Evolutionary conservation across 1,284 basidiomycete species (phyloP), one percentile per base, ranked within the genome.

Genomic region (Ceratobasidium papillatum): DNA sequence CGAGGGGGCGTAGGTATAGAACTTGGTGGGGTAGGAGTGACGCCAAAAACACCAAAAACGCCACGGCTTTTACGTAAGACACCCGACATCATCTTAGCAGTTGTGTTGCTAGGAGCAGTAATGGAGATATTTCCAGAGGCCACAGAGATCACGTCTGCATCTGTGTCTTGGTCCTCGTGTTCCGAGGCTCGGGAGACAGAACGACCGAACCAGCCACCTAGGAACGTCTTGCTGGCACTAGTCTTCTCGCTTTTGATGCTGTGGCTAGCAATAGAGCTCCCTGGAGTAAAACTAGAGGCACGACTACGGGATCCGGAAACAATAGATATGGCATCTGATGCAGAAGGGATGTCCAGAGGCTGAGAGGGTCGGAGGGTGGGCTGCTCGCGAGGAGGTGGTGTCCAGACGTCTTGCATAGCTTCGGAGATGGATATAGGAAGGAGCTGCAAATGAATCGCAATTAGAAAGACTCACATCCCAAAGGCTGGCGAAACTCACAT

Each of bases 341-440:
- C 41, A 22, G 75, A 64, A 34, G 75, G 73, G 17, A 75, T 65
- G 52, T 64, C 64, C n/a, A 75, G 66, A 19, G 74, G 64, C 22
- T 59, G 62, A 4, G 69, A 22, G 9, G 58, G 58, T 25, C 52
- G 41, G 45, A 72, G 43, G 17, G 19, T 41, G 14, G 58, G 36
- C 25, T 30, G 17, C 41, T 72, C 69, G 11, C 69, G 56, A 52
- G 69, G 22, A 45, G 54, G 68, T 34, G 73, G 74, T 22, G 62
- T 56, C 64, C 36, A 69, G n/a, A 51, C 75, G 71, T 92, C 91
- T 49, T 87, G 85, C 63, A 93, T 86, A 0, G 91, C 91, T 79
- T 93, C 91, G 0, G 87, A 88, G 41, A 93, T 82, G 0, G 90
- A 92, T 75, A 90, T 90, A 19, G 87, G 83, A 2, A 94, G 82